phyloP scores from a whole-genome alignment of 2,329 filamentous ascomycete species.

The Claviceps humidiphila region DNA sequence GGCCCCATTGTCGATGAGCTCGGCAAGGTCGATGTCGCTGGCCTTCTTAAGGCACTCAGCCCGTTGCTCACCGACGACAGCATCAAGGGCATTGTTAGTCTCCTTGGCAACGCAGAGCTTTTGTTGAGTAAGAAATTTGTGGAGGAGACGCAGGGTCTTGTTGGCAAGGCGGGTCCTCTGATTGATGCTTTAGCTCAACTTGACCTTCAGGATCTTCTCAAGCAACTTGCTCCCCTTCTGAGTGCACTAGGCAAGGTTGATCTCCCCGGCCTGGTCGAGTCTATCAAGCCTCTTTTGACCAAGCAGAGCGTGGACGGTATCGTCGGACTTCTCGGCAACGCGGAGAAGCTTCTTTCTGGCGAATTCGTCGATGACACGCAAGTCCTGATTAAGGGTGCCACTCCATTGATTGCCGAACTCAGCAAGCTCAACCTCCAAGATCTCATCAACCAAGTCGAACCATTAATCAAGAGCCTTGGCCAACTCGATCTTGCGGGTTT shows the following conservation, averaged over 20 bases:
- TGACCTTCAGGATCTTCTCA: conserved; percentile 10
- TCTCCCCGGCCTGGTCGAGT: conserved; percentile 15
- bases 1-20: conserved; percentile 18
- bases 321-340: neutral
- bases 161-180: conserved; percentile 19
- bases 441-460: neutral
- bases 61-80: conserved; percentile 19
- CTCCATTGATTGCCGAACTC: neutral
- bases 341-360: neutral
- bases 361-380: neutral
- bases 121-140: conserved; percentile 20
- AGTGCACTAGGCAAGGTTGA: conserved; percentile 17
- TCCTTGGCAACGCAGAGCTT: conserved; percentile 20
- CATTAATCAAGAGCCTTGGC: neutral
- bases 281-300: conserved; percentile 18
- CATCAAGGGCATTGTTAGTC: conserved; percentile 18
- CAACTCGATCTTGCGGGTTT: conserved; percentile 20
- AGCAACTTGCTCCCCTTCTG: conserved; percentile 14
- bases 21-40: conserved; percentile 19
- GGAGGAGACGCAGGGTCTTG: conserved; percentile 17
- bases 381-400: neutral
- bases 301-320: conserved; percentile 15
- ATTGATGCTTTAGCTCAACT: conserved; percentile 10
- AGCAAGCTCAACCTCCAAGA: neutral
- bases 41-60: conserved; percentile 14